Base-by-base conservation (phyloP, 2,329 filamentous ascomycete genomes). In the Nigrospora osmanthi region DNA sequence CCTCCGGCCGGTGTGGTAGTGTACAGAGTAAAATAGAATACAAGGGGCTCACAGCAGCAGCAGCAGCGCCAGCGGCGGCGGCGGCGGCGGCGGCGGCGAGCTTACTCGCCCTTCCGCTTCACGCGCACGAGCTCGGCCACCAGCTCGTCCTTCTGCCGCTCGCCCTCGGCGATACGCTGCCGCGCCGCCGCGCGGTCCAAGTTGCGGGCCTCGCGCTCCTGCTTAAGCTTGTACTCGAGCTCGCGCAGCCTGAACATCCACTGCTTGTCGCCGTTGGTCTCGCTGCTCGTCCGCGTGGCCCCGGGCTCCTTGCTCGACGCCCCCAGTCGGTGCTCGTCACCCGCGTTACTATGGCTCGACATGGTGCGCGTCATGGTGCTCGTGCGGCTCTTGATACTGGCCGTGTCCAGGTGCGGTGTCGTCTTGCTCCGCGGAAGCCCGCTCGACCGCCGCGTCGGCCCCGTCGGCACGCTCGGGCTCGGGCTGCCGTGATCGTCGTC, bases 241-340 rank as follows among this genome's bases (percentile, higher is more conserved):
- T 97, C 90, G 46, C 88, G 81, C 32, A 97, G 72, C 7, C 93
- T 73, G 51, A 95, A 79, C 52, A 94, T 81, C 88, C 89, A 95
- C 53, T 85, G 51, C 44, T 41, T 53, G 6, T 13, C 35, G 10
- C 35, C 40, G 11, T 35, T 15, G n/a, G n/a, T n/a, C 2, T 31
- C n/a, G 17, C 38, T 30, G 23, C 40, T 28, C 28, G 16, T 31
- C 9, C 15, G 17, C 6, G 31, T 34, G 1, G 17, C 40, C 13
- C 40, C 40, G 7, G 40, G 33, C 9, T 28, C 41, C 2, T n/a
- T 19, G 4, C 23, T 30, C 16, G 46, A 38, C 13, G 46, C 16
- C 10, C 50, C 48, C 3, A 52, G 37, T 14, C 56, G 56, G 41
- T 58, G 54, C 10, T 53, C 13, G 10, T 57, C 55, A 36, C 40